Conservation (phyloP, 2,329 filamentous ascomycete species). For the Chaetomium olivaceum region DNA sequence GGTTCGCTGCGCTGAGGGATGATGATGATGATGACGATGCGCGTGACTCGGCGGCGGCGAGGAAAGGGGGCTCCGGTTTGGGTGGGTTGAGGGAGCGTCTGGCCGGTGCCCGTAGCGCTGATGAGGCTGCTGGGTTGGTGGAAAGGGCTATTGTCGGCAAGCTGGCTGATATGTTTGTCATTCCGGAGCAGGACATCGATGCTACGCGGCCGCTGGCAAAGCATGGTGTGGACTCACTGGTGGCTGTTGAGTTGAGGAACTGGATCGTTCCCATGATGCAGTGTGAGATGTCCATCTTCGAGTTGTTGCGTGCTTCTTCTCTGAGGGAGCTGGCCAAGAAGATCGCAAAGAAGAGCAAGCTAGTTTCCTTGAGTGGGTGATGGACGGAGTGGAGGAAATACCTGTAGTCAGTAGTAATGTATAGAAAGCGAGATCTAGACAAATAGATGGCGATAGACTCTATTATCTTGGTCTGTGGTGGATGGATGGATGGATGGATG, state of each 20-base stretch:
- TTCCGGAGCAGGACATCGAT: slow-evolving; percentile 23
- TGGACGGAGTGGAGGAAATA: background rate
- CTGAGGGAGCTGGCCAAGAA: background rate
- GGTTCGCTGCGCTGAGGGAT: background rate
- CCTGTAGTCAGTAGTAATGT: background rate
- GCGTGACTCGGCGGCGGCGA: background rate
- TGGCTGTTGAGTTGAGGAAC: slow-evolving; percentile 41
- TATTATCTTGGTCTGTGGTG: background rate
- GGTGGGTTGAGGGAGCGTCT: background rate
- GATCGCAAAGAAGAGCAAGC: background rate
- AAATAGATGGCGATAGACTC: background rate
- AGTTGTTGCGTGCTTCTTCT: background rate
- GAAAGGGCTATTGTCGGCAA: slow-evolving; percentile 10
- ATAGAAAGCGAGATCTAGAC: background rate
- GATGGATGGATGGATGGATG: background rate
- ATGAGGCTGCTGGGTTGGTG: background rate
- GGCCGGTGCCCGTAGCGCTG: background rate
- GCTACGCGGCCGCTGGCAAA: slow-evolving; percentile 17
- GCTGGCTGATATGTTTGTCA: slow-evolving; percentile 17
- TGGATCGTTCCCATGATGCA: slow-evolving; percentile 36
- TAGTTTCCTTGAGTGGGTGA: background rate
- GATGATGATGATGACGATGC: background rate
- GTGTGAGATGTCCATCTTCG: background rate
- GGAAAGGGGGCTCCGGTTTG: background rate
- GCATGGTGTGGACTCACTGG: slow-evolving; percentile 37